Base-by-base conservation (phyloP, 352 stramenopile genomes). In the Phytophthora pistaciae region DNA sequence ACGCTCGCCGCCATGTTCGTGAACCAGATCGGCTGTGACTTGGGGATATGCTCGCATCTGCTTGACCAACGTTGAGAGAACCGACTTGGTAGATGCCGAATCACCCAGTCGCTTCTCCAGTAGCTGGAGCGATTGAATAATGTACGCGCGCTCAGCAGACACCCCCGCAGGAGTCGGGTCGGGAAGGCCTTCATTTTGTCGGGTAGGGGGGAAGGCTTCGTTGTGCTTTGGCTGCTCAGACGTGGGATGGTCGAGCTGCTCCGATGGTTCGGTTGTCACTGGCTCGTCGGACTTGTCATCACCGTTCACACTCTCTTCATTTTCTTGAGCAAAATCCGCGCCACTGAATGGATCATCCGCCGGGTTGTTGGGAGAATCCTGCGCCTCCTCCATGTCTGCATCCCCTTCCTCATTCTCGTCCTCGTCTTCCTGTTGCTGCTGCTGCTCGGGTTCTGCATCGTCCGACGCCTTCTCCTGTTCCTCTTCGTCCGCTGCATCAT, bases 41-140 rank as follows among this genome's bases (percentile, higher is more conserved):
- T 93, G 81, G 0, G 87, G 87, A 53, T 83, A 90, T 0, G 86
- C 70, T n/a, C 88, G 85, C 78, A 94, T 90, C 20, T 96, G 85
- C 62, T 96, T 93, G 8, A 93, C 84, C 29, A 95, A 82, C 2
- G 74, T 79, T 2, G 88, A 93, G 3, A 95, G 74, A 25, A 87
- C 77, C 0, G 75, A 82, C 63, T 95, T 95, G 52, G 83, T 82
- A 16, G 72, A 67, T 21, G 74, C 49, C n/a, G 84, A 64, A 60
- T 92, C 83, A 27, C 29, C 62, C 8, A 86, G 38, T n/a, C 68
- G 69, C 14, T 62, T 78, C 29, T 80, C 75, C 4, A 95, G 65
- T n/a, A 81, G 44, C 38, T 91, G 56, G 29, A 93, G 75, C 3
- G 80, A 84, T 36, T 84, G 72, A 7, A 84, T 10, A 40, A 88